A percentile compares a stretch with the other conserved stretches of the same genome.
These are phyloP conservation scores for Saccharomycopsis javanensis DNA, from an alignment of 805 yeast species.

Conservation along the genomic window DNA sequence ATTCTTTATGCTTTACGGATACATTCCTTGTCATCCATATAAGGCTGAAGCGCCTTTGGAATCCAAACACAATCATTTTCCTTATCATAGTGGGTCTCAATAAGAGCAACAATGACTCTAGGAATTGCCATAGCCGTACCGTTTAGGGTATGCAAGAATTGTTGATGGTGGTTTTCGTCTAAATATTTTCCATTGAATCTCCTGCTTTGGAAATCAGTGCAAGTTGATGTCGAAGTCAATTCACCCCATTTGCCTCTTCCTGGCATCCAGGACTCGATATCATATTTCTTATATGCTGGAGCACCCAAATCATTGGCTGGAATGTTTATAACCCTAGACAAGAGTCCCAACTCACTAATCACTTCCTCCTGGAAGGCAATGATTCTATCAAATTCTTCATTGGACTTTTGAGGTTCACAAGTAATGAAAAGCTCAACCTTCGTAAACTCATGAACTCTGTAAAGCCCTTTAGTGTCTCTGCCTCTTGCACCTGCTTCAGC, in stretches of 20 bases:
- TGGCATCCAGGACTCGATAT: slow-evolving; percentile 98
- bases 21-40: slow-evolving; percentile 55
- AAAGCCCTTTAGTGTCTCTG: slow-evolving; percentile 80
- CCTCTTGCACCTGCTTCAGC: slow-evolving; percentile 99
- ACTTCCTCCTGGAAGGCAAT: slow-evolving; percentile 56
- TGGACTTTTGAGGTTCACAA: slow-evolving; percentile 40
- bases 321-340: slow-evolving; percentile 77
- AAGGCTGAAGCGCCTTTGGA: slow-evolving; percentile 60
- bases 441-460: slow-evolving; percentile 92
- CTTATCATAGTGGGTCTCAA: slow-evolving; percentile 75
- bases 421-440: slow-evolving; percentile 87
- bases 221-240: slow-evolving; percentile 81
- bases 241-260: slow-evolving; percentile 93
- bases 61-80: slow-evolving; percentile 42
- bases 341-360: slow-evolving; percentile 57
- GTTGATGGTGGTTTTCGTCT: slow-evolving; percentile 26
- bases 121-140: slow-evolving; percentile 98
- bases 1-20: slow-evolving; percentile 17
- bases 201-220: slow-evolving; percentile 84
- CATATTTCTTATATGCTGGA: slow-evolving; percentile 86
- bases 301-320: slow-evolving; percentile 88
- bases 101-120: slow-evolving; percentile 76
- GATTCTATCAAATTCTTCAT: slow-evolving; percentile 46
- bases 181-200: slow-evolving; percentile 61
- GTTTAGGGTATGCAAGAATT: slow-evolving; percentile 72